phyloP scores from a whole-genome alignment of 495 filamentous ascomycete species.

The Aspergillus sclerotioniger region DNA sequence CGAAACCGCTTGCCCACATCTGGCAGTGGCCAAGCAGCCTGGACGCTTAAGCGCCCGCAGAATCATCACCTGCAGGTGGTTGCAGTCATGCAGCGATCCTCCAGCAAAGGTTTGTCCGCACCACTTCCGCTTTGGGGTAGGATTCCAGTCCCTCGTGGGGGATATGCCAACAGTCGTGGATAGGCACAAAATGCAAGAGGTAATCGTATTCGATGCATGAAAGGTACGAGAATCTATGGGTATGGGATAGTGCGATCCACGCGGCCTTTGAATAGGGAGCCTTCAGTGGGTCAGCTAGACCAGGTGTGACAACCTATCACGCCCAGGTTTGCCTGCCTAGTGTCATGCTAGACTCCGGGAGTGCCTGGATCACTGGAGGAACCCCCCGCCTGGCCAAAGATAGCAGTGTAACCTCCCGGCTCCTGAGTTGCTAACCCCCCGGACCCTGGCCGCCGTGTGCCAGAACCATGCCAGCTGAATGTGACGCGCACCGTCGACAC shows the following conservation, averaged over 20 bases:
- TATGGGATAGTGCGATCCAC: no score
- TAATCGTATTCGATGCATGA: not conserved
- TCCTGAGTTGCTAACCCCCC: not conserved
- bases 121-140: not conserved
- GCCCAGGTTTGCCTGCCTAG: not conserved
- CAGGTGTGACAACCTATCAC: no score
- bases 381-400: not conserved
- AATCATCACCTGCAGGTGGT: not conserved
- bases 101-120: not conserved
- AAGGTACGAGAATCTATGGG: not conserved
- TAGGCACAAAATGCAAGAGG: not conserved
- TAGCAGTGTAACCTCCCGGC: not conserved
- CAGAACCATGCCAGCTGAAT: not conserved
- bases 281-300: no score
- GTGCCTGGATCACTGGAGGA: not conserved
- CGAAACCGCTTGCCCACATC: not conserved
- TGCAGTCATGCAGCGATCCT: not conserved
- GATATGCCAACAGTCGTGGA: not conserved
- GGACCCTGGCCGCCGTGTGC: not conserved
- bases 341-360: not conserved
- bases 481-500: not conserved
- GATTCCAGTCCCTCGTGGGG: not conserved
- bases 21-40: not conserved
- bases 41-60: not conserved
- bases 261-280: no score